Evolutionary conservation across 1,139 yeast species (phyloP), one percentile per base, ranked within the genome.

Genomic region (Debaryomycetaceae sp.): DNA sequence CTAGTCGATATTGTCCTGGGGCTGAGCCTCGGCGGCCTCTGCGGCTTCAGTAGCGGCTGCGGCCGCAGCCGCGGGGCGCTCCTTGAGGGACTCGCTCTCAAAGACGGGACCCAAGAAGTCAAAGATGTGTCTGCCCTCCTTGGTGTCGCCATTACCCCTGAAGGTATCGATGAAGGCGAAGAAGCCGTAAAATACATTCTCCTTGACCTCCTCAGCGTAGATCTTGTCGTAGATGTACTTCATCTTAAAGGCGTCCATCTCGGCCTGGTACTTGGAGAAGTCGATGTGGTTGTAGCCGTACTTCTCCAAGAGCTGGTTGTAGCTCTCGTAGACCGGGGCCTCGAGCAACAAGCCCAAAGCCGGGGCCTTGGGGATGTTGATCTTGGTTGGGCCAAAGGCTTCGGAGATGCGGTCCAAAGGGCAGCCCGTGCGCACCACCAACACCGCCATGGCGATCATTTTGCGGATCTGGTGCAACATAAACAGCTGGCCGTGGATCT

Each of bases 401-500:
- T 85, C 83, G n/a, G 64, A 53, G 41, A 91, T 84, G 43, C 95
- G 74, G 14, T 71, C 69, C 18, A 75, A 53, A 3, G 97, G 95
- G 48, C 91, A 76, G 12, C 95, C 91, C 14, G 93, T 80, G 49
- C 98, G 75, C 18, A 89, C 78, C 12, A 84, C 77, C 34, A 91
- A 66, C 0, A 89, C 76, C 2, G 95, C 95, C 95, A 91, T 83
- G 17, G 96, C 93, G 37, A 93, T 86, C 99, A 91, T 91, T 55
- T 91, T 91, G 54, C 99, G 78, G 49, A 91, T 91, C 66, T 91
- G 99, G 58, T 91, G 98, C 40, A 91, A 69, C 99, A 93, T 93
- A 56, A 91, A 91, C 6, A 96, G 86, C 59, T 91, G 98, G 3
- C 99, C 99, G 53, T 91, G 98, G 40, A 91, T 85, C 59, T 91